Percentiles rank a stretch among this genome's conserved stretches.
Evolutionary conservation across 768 basidiomycete species (phyloP).

Genomic region (Panellus pusillus): DNA sequence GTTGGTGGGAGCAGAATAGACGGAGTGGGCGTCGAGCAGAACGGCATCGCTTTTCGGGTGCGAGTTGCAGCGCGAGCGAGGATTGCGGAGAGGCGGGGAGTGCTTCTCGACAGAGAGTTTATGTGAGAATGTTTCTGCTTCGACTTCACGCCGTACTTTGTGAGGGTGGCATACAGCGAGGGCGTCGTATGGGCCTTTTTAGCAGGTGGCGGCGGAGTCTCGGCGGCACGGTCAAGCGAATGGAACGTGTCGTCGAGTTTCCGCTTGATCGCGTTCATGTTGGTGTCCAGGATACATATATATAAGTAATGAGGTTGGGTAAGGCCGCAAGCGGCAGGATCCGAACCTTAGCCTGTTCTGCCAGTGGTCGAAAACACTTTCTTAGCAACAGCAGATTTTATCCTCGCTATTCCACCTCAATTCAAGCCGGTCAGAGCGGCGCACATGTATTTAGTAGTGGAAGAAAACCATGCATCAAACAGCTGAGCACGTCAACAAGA

Average conservation of each 20-base stretch:
- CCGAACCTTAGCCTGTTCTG: no score
- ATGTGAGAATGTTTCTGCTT: slow-evolving; percentile 40
- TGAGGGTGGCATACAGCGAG: slow-evolving; percentile 74
- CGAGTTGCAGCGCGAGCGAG: slow-evolving; percentile 63
- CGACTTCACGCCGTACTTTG: slow-evolving; percentile 71
- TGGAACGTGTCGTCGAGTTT: slow-evolving; percentile 84
- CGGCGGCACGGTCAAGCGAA: slow-evolving; percentile 64
- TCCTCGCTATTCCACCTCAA: no score
- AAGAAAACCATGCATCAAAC: no score
- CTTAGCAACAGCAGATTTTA: no score
- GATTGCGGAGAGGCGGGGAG: slow-evolving; percentile 72
- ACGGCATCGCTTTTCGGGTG: slow-evolving; percentile 49
- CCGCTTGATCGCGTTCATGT: slow-evolving; percentile 55
- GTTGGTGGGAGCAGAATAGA: slow-evolving; percentile 34
- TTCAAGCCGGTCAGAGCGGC: no score
- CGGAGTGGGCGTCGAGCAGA: slow-evolving; percentile 34
- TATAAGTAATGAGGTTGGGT: no score
- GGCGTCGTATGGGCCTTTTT: slow-evolving; percentile 50
- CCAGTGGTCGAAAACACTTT: no score
- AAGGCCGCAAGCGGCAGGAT: no score
- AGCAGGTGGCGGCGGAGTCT: slow-evolving; percentile 46
- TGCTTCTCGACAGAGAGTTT: slow-evolving; percentile 47
- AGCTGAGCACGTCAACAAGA: no score
- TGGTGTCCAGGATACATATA: background rate
- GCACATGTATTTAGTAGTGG: no score